These are phyloP conservation scores for Peniophora sp. DNA, from an alignment of 1,284 basidiomycete species.

Conservation along the genomic window DNA sequence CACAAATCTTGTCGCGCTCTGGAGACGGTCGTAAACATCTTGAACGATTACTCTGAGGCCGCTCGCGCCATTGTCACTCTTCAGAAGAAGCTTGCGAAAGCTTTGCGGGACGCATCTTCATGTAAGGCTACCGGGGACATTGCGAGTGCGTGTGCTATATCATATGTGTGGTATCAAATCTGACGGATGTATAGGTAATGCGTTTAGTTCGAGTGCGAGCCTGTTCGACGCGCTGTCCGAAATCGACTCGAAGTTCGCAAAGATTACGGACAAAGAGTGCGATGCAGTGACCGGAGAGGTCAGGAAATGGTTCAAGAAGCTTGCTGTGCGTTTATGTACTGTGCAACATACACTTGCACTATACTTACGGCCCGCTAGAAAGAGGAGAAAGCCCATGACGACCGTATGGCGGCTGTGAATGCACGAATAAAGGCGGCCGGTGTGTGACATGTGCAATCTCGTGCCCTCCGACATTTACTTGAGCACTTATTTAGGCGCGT, in stretches of 20 bases:
- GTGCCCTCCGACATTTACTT: no score
- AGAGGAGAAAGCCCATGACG: slow-evolving; percentile 71
- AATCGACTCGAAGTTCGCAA: slow-evolving; percentile 64
- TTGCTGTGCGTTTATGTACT: slow-evolving; percentile 41
- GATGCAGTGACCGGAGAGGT: slow-evolving; percentile 56
- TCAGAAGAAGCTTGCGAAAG: slow-evolving; percentile 69
- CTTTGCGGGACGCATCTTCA: slow-evolving; percentile 54
- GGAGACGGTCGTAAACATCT: slow-evolving; percentile 54
- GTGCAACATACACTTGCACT: background rate
- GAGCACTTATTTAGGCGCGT: slow-evolving; percentile 47
- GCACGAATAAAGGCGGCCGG: slow-evolving; percentile 71
- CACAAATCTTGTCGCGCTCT: slow-evolving; percentile 74
- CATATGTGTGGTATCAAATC: background rate
- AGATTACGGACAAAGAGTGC: slow-evolving; percentile 67
- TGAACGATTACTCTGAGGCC: slow-evolving; percentile 71
- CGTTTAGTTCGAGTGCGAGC: slow-evolving; percentile 50
- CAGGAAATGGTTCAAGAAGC: slow-evolving; percentile 78
- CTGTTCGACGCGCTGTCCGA: slow-evolving; percentile 65
- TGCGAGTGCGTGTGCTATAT: slow-evolving; percentile 38
- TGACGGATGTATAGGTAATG: slow-evolving; percentile 39
- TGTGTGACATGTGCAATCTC: slow-evolving; percentile 20
- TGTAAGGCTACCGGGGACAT: slow-evolving; percentile 54
- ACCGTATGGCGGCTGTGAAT: slow-evolving; percentile 59
- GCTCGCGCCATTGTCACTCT: slow-evolving; percentile 49
- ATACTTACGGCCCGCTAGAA: slow-evolving; percentile 40